A percentile compares a stretch with the other conserved stretches of the same genome.
phyloP scores from a whole-genome alignment of 306 rosid genomes.

The Fagus sylvatica region DNA sequence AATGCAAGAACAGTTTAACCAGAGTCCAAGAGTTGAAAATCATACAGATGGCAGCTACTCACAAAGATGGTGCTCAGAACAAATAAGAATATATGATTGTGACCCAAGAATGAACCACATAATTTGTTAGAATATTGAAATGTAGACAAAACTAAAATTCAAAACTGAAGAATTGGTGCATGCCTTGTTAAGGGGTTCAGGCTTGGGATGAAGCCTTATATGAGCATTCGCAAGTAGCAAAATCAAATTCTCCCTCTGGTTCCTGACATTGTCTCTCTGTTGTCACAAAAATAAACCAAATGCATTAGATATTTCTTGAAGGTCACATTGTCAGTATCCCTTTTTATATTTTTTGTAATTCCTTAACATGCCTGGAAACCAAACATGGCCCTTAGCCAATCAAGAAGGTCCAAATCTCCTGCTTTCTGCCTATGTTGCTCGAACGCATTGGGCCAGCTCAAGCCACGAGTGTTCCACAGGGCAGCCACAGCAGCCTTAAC shows the following conservation, averaged over 20 bases:
- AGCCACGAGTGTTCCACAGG: slow-evolving; percentile 74
- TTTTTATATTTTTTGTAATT: not conserved
- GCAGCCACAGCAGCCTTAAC: slow-evolving; percentile 91
- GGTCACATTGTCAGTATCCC: not conserved
- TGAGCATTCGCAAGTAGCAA: slow-evolving; percentile 86
- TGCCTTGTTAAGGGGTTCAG: slow-evolving; percentile 96
- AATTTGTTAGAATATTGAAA: not conserved
- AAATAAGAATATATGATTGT: not conserved
- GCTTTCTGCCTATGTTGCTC: slow-evolving; percentile 79
- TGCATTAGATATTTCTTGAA: slow-evolving; percentile 12
- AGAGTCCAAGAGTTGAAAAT: slow-evolving; percentile 13
- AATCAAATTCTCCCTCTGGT: slow-evolving; percentile 94
- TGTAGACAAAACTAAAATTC: too few relatives aligned
- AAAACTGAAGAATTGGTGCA: slow-evolving; percentile 17
- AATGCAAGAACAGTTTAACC: slow-evolving; percentile 21
- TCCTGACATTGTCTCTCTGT: slow-evolving; percentile 93
- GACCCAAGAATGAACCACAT: not conserved
- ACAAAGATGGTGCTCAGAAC: not conserved
- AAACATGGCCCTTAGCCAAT: slow-evolving; percentile 96
- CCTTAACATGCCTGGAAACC: slow-evolving; percentile 78
- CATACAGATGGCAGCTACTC: slow-evolving; percentile 7
- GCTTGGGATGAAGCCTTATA: slow-evolving; percentile 85
- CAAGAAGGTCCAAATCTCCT: slow-evolving; percentile 85
- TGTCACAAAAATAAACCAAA: slow-evolving; percentile 35
- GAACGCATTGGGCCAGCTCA: slow-evolving; percentile 81